A percentile compares a stretch with the other conserved stretches of the same genome.
These are phyloP conservation scores for Fagus crenata DNA, from an alignment of 306 rosid species.

Conservation along the genomic window DNA sequence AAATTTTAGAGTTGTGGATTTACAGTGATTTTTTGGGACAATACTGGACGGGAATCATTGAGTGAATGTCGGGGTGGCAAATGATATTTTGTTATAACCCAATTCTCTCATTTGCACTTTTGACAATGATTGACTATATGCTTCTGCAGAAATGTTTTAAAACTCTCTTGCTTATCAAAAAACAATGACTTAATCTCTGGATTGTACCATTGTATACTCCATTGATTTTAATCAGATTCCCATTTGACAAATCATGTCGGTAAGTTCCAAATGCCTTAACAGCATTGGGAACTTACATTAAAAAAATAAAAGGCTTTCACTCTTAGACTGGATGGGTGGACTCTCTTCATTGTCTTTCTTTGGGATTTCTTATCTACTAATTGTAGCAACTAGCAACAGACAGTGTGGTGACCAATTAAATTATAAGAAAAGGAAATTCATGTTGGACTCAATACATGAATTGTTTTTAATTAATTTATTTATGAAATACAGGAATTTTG, in stretches of 20 bases:
- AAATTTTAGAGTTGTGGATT: background rate
- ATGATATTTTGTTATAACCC: background rate
- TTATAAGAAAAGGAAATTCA: background rate
- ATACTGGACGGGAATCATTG: background rate
- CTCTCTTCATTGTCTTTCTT: background rate
- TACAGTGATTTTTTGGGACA: background rate
- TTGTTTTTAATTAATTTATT: background rate
- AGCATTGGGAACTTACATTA: too few relatives aligned
- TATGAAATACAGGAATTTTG: background rate
- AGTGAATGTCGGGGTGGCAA: background rate
- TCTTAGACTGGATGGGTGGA: background rate
- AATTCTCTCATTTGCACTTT: background rate
- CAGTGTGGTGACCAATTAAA: background rate
- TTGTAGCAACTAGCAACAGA: background rate
- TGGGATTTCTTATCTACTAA: background rate
- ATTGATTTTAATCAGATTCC: background rate
- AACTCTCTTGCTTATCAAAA: background rate
- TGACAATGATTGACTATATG: background rate
- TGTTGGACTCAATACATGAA: background rate
- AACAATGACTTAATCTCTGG: background rate
- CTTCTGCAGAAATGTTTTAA: background rate
- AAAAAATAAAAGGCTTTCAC: background rate
- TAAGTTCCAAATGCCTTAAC: background rate
- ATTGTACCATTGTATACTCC: background rate
- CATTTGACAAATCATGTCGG: background rate